These are phyloP conservation scores for Naganishia vaughanmartiniae DNA, from an alignment of 768 basidiomycete species.

Conservation along the genomic window DNA sequence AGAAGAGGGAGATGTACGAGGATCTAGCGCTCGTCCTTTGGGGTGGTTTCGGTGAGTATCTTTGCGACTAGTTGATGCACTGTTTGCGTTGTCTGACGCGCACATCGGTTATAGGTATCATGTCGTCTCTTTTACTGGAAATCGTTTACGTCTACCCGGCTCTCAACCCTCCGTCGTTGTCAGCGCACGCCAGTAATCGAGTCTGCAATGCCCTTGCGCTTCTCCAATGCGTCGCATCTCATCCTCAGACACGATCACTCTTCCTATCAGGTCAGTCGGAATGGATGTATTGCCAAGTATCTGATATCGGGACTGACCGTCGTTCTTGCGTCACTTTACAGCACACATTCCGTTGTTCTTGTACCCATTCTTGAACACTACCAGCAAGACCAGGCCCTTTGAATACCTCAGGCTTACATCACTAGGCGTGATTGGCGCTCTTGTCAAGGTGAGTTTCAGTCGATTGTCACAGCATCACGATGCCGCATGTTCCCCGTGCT, in stretches of 20 bases:
- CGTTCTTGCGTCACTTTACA: constrained; percentile 43
- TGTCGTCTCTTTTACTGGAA: constrained; percentile 95
- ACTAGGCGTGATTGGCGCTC: constrained; percentile 96
- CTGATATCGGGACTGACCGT: neutral
- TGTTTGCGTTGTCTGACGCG: neutral
- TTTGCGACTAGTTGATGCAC: no score
- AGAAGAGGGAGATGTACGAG: constrained; percentile 98
- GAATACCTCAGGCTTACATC: constrained; percentile 99
- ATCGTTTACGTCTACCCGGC: constrained; percentile 97
- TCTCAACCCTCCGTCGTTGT: constrained; percentile 89
- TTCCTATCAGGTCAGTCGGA: constrained; percentile 76
- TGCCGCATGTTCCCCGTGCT: neutral
- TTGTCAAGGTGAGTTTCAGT: constrained; percentile 74
- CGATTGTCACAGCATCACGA: neutral
- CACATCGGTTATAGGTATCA: constrained; percentile 65
- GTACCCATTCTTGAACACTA: constrained; percentile 98
- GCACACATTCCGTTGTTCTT: constrained; percentile 93
- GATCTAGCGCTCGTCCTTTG: constrained; percentile 95
- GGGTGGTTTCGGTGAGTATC: constrained; percentile 57
- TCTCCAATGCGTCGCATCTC: constrained; percentile 96
- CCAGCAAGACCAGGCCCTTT: constrained; percentile 97
- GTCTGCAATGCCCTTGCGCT: constrained; percentile 98
- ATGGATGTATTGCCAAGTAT: neutral
- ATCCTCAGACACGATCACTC: constrained; percentile 88
- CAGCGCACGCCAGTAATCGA: constrained; percentile 94